Evolutionary conservation across 495 filamentous ascomycete genomes (phyloP).

Genomic region (Hypoxylon lienhwacheense): DNA sequence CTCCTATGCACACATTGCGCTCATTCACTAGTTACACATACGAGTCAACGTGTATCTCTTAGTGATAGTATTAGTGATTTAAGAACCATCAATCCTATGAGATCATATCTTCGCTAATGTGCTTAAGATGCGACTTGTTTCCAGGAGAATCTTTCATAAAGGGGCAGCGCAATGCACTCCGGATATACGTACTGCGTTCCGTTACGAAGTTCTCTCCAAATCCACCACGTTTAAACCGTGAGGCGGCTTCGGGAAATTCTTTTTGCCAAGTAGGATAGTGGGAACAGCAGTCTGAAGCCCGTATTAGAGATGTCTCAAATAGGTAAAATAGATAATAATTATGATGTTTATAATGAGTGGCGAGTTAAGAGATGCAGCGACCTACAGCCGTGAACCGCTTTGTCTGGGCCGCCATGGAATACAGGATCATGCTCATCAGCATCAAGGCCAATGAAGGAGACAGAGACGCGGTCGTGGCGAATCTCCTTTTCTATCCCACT

Average conservation of each 20-base stretch:
- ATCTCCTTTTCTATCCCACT: constrained; percentile 57
- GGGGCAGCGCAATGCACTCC: not conserved
- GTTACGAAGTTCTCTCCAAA: constrained; percentile 63
- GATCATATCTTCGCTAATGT: no score
- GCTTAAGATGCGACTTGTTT: not conserved
- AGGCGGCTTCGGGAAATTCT: constrained; percentile 47
- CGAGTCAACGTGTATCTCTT: not conserved
- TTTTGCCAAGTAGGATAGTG: constrained; percentile 55
- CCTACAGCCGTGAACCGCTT: constrained; percentile 60
- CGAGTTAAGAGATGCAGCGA: not conserved
- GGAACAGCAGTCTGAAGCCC: constrained; percentile 47
- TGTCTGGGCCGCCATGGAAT: constrained; percentile 58
- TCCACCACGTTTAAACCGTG: constrained; percentile 51
- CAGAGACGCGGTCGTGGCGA: constrained; percentile 43
- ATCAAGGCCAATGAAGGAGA: constrained; percentile 50
- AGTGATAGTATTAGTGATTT: not conserved
- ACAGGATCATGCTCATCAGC: constrained; percentile 60
- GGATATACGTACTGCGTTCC: constrained; percentile 29
- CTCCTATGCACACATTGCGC: constrained; percentile 61
- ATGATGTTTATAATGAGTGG: not conserved
- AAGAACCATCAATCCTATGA: not conserved
- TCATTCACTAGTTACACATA: constrained; percentile 49
- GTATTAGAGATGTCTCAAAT: constrained; percentile 8
- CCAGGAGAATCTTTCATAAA: constrained; percentile 13
- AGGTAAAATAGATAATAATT: no score